Evolutionary conservation across 139 green algal species (phyloP).

Genomic region (Chlorella sp.): DNA sequence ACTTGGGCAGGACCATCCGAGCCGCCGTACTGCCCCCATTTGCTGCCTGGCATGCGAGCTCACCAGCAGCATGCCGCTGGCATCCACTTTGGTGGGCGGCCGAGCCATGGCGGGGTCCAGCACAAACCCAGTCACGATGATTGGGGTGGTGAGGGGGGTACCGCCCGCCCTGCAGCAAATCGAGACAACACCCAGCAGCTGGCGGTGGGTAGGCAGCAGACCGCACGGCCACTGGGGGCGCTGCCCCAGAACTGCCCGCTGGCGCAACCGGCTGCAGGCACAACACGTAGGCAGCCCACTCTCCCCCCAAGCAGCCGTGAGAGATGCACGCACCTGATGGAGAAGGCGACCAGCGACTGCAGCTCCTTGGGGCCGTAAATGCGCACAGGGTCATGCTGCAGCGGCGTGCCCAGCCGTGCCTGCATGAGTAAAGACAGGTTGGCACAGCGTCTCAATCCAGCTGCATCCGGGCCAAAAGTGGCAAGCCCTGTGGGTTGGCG

Average conservation of each 20-base stretch:
- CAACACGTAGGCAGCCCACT: background rate
- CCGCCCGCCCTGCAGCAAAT: slow-evolving; percentile 12
- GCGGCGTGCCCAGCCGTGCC: slow-evolving; percentile 56
- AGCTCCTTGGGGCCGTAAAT: slow-evolving; percentile 59
- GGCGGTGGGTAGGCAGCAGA: background rate
- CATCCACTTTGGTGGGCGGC: background rate
- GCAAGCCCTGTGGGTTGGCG: no score
- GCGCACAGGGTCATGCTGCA: slow-evolving; percentile 43
- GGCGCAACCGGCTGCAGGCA: background rate
- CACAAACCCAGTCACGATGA: slow-evolving; percentile 53
- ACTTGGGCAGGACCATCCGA: no score
- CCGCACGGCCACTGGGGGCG: background rate
- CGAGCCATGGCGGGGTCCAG: slow-evolving; percentile 18
- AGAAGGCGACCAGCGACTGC: slow-evolving; percentile 42
- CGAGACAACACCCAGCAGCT: background rate
- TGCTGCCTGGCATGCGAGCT: background rate
- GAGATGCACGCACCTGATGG: slow-evolving; percentile 4
- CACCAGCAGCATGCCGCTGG: slow-evolving; percentile 19
- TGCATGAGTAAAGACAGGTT: background rate
- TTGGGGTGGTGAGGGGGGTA: slow-evolving; percentile 32
- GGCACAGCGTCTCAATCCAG: no score
- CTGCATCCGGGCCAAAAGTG: no score
- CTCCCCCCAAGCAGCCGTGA: background rate
- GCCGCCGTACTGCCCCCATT: no score
- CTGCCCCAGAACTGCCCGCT: no score